These are phyloP conservation scores for Candida sp. DNA, from an alignment of 1,139 yeast species.

Conservation along the genomic window DNA sequence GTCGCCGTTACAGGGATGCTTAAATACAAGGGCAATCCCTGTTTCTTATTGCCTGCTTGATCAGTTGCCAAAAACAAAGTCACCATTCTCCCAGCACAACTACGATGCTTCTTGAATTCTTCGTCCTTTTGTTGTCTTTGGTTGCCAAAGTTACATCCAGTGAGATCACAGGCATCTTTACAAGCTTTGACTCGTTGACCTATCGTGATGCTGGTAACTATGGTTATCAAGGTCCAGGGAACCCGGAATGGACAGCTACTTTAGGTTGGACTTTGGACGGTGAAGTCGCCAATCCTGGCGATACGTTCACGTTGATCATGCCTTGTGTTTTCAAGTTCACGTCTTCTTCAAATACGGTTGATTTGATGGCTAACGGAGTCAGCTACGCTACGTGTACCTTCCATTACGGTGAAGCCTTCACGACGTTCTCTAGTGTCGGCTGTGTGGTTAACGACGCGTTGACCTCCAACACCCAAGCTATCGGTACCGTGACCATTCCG, in stretches of 20 bases:
- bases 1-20: too few relatives aligned
- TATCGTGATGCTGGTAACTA: constrained; percentile 6
- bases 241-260: constrained; percentile 27
- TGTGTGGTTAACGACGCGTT: constrained; percentile 24
- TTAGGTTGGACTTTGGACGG: constrained; percentile 27
- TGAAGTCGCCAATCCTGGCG: constrained; percentile 21
- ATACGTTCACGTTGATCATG: constrained; percentile 28
- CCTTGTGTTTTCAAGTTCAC: constrained; percentile 30
- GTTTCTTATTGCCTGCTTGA: neutral
- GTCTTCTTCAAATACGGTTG: constrained; percentile 12
- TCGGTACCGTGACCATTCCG: constrained; percentile 25
- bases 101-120: neutral
- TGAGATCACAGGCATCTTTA: constrained; percentile 7
- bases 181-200: constrained; percentile 6
- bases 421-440: constrained; percentile 23
- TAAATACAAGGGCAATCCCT: too few relatives aligned
- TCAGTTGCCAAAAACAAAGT: neutral
- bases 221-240: constrained; percentile 13
- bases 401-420: constrained; percentile 23
- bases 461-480: constrained; percentile 5
- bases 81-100: neutral
- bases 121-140: neutral
- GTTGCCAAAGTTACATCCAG: constrained; percentile 2
- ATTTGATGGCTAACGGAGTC: constrained; percentile 25
- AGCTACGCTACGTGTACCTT: constrained; percentile 30